These are phyloP conservation scores for Epichloe brachyelytri DNA, from an alignment of 2,329 filamentous ascomycete species.

Conservation along the genomic window DNA sequence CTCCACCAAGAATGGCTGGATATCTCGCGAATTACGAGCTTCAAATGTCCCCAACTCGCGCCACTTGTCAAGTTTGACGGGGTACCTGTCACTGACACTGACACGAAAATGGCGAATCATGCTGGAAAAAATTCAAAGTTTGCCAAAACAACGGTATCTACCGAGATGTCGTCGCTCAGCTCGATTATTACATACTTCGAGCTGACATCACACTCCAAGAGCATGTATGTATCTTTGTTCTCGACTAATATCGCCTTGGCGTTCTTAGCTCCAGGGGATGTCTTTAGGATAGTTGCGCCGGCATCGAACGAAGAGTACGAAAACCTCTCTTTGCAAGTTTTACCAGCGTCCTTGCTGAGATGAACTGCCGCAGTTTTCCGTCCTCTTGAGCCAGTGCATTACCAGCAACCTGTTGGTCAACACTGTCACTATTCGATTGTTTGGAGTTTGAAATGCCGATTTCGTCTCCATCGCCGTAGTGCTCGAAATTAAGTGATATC, in stretches of 20 bases:
- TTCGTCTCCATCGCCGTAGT: conserved; percentile 14
- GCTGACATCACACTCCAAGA: conserved; percentile 72
- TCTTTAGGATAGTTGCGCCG: conserved; percentile 84
- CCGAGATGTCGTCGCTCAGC: conserved; percentile 71
- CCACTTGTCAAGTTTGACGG: conserved; percentile 87
- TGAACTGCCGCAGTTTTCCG: conserved; percentile 39
- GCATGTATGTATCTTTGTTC: conserved; percentile 98
- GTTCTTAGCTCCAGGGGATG: conserved; percentile 75
- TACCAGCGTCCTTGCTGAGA: conserved; percentile 84
- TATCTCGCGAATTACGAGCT: conserved; percentile 81
- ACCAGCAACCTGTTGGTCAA: conserved; percentile 21
- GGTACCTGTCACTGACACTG: conserved; percentile 89
- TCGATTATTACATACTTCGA: conserved; percentile 95
- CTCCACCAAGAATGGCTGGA: conserved; percentile 88
- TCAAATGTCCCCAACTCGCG: conserved; percentile 78
- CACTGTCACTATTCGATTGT: conserved; percentile 9
- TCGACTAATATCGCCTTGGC: conserved; percentile 81
- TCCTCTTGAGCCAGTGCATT: conserved; percentile 29
- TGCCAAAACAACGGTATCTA: conserved; percentile 92
- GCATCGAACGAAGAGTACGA: conserved; percentile 97
- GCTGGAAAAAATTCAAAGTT: conserved; percentile 98
- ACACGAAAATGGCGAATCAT: conserved; percentile 86
- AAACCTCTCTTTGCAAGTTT: conserved; percentile 94
- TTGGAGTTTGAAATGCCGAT: background rate
- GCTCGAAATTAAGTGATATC: conserved; percentile 49